Evolutionary conservation across 2,329 filamentous ascomycete species (phyloP).

Genomic region (Trichoderma brevicompactum): DNA sequence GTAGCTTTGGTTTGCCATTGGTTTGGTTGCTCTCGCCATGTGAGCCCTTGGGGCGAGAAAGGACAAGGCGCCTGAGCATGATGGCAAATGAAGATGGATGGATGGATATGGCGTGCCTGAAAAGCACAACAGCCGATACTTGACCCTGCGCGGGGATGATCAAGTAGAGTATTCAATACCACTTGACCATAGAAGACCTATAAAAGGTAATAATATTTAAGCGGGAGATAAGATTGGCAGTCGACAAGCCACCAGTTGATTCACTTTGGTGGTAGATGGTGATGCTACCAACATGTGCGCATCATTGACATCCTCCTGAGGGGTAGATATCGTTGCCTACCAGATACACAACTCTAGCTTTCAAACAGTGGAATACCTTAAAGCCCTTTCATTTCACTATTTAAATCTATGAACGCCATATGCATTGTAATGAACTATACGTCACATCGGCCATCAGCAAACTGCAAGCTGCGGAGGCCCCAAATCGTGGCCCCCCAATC

Average conservation of each 20-base stretch:
- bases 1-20: no score
- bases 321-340: not conserved
- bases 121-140: not conserved
- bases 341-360: no score
- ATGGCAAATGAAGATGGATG: not conserved
- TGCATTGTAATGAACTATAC: no score
- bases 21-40: not conserved
- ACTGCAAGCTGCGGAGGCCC: no score
- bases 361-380: no score
- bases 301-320: not conserved
- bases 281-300: not conserved
- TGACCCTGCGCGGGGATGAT: not conserved
- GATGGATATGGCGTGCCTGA: not conserved
- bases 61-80: not conserved
- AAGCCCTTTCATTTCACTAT: no score
- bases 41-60: not conserved
- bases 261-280: constrained; percentile 12
- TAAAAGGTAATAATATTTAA: no score
- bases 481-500: no score
- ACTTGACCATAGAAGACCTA: not conserved
- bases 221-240: not conserved
- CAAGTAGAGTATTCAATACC: not conserved
- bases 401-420: no score
- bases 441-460: no score
- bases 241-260: not conserved